Conservation (phyloP, 2,329 filamentous ascomycete genomes). For the Zymoseptoria ardabiliae region DNA sequence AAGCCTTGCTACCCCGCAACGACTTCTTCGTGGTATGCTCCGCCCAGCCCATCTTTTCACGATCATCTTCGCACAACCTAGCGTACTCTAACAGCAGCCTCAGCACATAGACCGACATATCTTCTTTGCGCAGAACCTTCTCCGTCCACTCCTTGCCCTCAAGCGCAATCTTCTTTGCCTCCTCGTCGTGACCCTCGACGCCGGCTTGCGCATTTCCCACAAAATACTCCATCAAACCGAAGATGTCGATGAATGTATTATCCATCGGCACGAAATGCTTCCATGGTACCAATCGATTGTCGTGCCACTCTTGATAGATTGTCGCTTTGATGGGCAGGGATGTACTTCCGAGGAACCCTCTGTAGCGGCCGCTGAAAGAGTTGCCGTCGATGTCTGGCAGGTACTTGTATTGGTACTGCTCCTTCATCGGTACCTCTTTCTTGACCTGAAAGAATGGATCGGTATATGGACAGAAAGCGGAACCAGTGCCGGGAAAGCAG, state of each 20-base stretch:
- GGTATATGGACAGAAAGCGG: slow-evolving; percentile 40
- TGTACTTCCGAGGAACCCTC: slow-evolving; percentile 20
- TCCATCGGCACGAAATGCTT: slow-evolving; percentile 31
- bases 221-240: slow-evolving; percentile 41
- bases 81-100: slow-evolving; percentile 47
- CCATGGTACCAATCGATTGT: slow-evolving; percentile 31
- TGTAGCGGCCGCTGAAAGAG: slow-evolving; percentile 32
- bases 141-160: slow-evolving; percentile 63
- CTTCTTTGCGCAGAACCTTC: slow-evolving; percentile 59
- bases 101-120: slow-evolving; percentile 66
- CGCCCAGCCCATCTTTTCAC: slow-evolving; percentile 35
- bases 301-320: slow-evolving; percentile 33
- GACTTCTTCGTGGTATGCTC: slow-evolving; percentile 8
- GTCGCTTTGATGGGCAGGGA: slow-evolving; percentile 31
- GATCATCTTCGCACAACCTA: slow-evolving; percentile 36
- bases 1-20: not conserved
- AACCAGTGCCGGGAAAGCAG: slow-evolving; percentile 36
- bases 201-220: slow-evolving; percentile 40
- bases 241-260: slow-evolving; percentile 23
- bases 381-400: slow-evolving; percentile 70
- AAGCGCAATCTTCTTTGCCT: slow-evolving; percentile 57
- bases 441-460: slow-evolving; percentile 34
- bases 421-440: slow-evolving; percentile 28
- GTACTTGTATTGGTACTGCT: slow-evolving; percentile 52
- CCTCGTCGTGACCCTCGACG: slow-evolving; percentile 42